phyloP scores from a whole-genome alignment of 805 yeast genomes.

The Blastobotrys chiropterorum region DNA sequence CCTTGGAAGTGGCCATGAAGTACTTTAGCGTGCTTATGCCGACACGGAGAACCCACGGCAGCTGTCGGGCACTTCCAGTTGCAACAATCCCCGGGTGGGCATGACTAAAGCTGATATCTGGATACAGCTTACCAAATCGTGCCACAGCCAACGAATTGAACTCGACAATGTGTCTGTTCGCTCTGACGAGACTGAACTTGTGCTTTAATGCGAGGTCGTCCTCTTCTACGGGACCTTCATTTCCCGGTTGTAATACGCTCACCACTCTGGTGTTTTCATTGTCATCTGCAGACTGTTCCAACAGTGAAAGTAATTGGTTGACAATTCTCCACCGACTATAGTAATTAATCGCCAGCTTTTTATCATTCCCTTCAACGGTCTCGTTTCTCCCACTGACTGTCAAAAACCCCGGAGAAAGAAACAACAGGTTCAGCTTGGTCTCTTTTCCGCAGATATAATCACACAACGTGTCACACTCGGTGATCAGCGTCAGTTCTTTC shows the following conservation, averaged over 20 bases:
- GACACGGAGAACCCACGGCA: slow-evolving; percentile 20
- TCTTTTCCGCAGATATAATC: slow-evolving; percentile 12
- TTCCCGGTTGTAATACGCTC: slow-evolving; percentile 23
- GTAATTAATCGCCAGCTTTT: slow-evolving; percentile 24
- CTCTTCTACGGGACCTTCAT: slow-evolving; percentile 16
- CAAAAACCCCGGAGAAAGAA: slow-evolving; percentile 16
- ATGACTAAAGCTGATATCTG: slow-evolving; percentile 21
- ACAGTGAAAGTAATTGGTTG: slow-evolving; percentile 20
- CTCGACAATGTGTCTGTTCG: slow-evolving; percentile 13
- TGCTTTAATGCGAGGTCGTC: slow-evolving; percentile 25
- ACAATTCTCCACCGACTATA: slow-evolving; percentile 26
- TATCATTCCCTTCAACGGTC: slow-evolving; percentile 25
- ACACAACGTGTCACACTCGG: slow-evolving; percentile 18
- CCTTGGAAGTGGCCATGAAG: slow-evolving; percentile 11
- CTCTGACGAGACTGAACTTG: slow-evolving; percentile 13
- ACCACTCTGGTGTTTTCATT: slow-evolving; percentile 24
- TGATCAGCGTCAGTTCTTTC: slow-evolving; percentile 18
- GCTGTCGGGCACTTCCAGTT: slow-evolving; percentile 16
- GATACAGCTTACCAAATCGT: slow-evolving; percentile 20
- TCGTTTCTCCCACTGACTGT: slow-evolving; percentile 32
- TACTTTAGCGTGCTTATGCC: slow-evolving; percentile 3
- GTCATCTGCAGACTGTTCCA: slow-evolving; percentile 17
- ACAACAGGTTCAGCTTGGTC: slow-evolving; percentile 19
- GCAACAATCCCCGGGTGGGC: slow-evolving; percentile 23
- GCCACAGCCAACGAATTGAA: slow-evolving; percentile 20